phyloP scores from a whole-genome alignment of 2,329 filamentous ascomycete genomes.

The Drechslera avenae region DNA sequence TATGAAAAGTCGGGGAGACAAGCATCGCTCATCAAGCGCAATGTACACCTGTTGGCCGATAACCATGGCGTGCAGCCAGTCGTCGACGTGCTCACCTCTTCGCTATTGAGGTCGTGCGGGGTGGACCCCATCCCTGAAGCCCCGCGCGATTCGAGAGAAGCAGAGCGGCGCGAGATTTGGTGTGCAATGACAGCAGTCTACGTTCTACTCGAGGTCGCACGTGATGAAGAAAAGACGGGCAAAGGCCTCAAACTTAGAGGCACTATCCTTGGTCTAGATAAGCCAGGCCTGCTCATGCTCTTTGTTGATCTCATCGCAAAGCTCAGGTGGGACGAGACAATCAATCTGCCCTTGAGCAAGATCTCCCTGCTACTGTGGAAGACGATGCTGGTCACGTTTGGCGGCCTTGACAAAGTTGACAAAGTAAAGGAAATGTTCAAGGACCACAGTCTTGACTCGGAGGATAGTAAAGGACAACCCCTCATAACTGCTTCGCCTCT shows the following conservation, averaged over 20 bases:
- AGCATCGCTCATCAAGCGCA: constrained; percentile 52
- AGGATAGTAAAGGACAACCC: constrained; percentile 67
- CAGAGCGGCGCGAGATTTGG: constrained; percentile 54
- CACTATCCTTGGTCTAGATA: constrained; percentile 38
- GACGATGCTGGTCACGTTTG: constrained; percentile 82
- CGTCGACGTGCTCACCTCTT: constrained; percentile 47
- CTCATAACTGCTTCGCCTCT: constrained; percentile 90
- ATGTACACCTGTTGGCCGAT: constrained; percentile 50
- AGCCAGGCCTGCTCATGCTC: constrained; percentile 71
- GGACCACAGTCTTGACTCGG: constrained; percentile 61
- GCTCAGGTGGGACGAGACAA: constrained; percentile 62
- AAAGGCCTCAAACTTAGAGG: constrained; percentile 58
- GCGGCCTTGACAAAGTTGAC: constrained; percentile 74
- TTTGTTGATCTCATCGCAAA: constrained; percentile 66
- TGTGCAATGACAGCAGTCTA: constrained; percentile 57
- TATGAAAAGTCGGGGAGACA: constrained; percentile 49
- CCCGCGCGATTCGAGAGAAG: constrained; percentile 44
- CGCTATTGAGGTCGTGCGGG: constrained; percentile 41
- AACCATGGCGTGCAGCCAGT: constrained; percentile 49
- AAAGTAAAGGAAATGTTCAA: constrained; percentile 74
- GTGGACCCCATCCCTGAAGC: constrained; percentile 29
- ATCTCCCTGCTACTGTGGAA: constrained; percentile 90
- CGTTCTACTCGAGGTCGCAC: constrained; percentile 55
- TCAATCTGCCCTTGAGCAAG: constrained; percentile 61
- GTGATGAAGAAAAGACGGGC: constrained; percentile 44